Evolutionary conservation across 352 stramenopile species (phyloP), one percentile per base, ranked within the genome.

Genomic region (Globisporangium ultimum): DNA sequence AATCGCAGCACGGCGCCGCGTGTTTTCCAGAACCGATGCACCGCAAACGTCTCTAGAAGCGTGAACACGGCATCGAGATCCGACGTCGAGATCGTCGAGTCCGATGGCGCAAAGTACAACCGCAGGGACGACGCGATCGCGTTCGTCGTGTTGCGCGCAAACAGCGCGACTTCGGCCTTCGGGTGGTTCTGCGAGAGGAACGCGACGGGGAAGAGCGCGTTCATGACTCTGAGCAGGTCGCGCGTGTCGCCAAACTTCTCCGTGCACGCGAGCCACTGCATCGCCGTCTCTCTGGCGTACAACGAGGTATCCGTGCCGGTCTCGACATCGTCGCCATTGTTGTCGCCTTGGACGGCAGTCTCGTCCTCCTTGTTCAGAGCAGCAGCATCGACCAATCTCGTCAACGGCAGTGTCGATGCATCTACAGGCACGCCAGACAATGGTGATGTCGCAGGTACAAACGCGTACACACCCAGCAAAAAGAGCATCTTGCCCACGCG

Each of bases 1-100:
- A 93, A 93, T 0, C 84, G 84, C 46, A 93, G 67, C 20, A 88
- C 79, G 4, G 77, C 79, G 17, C 71, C 81, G 18, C 84, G 80
- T 2, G 78, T 89, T 57, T 90, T 90, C 84, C 84, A 91, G 14
- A 75, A 63, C 13, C 42, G 62, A 17, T 82, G 76, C 17, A 46
- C 55, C 3, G 64, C 69, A 24, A 88, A 74, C 14, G 61, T 41
- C 45, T 83, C 80, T 20, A 90, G 58, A 11, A 80, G 63, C 4
- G 58, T 47, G 10, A 90, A 49, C 38, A 92, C 46, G 11, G 52
- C 41, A 18, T 67, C 61, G 40, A 80, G 15, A 9, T 61, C 58
- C 12, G 47, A 24, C 1, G 12, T 46, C 2, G 46, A 49, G 11
- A 56, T 53, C 9, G 41, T 34, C 8, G 50, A 57, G 15, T 64